Conservation (phyloP, 768 basidiomycete genomes). For the Mycena venus region DNA sequence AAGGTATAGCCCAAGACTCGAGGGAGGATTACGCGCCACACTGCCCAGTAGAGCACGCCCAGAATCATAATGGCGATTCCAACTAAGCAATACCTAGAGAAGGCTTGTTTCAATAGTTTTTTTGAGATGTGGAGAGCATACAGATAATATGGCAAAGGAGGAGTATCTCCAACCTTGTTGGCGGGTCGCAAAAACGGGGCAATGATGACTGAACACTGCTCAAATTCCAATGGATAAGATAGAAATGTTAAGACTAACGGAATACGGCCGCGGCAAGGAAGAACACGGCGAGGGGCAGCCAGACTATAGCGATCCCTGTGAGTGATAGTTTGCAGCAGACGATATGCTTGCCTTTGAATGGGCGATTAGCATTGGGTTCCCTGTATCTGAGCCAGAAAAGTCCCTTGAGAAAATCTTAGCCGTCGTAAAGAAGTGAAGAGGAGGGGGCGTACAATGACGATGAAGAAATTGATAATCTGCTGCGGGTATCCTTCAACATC, state of each 20-base stretch:
- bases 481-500: constrained; percentile 67
- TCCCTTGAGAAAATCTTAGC: constrained; percentile 46
- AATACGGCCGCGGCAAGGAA: constrained; percentile 66
- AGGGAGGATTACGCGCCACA: constrained; percentile 66
- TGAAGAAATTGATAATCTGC: constrained; percentile 70
- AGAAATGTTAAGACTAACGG: constrained; percentile 50
- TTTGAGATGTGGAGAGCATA: constrained; percentile 28
- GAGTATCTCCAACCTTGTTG: constrained; percentile 69
- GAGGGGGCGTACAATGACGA: constrained; percentile 59
- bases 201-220: constrained; percentile 57
- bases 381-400: constrained; percentile 69
- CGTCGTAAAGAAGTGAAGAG: not conserved
- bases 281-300: constrained; percentile 68
- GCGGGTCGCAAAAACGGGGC: constrained; percentile 69
- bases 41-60: constrained; percentile 68
- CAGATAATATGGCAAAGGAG: constrained; percentile 72
- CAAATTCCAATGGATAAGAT: not conserved
- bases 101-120: not conserved
- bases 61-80: constrained; percentile 61
- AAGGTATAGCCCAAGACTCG: constrained; percentile 62
- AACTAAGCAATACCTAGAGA: constrained; percentile 64
- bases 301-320: constrained; percentile 50
- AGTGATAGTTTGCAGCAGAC: not conserved
- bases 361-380: constrained; percentile 59
- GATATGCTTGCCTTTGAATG: constrained; percentile 62